Percentiles rank a stretch among this genome's conserved stretches.
These are phyloP conservation scores for Leishmania amazonensis DNA, from an alignment of 208 protist species.

Conservation along the genomic window DNA sequence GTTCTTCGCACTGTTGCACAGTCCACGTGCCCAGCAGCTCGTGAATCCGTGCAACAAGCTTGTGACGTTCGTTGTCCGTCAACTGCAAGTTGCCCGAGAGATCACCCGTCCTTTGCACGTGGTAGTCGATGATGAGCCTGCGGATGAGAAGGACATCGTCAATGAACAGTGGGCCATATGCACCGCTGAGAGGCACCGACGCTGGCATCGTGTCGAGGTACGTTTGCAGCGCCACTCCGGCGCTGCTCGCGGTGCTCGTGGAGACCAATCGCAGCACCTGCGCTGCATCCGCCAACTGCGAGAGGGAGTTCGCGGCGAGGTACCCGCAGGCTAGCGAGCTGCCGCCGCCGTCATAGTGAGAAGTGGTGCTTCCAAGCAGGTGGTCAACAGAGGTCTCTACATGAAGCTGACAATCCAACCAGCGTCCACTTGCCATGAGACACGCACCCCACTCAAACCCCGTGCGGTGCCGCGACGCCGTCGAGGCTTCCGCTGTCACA, in stretches of 20 bases:
- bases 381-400: not conserved
- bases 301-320: conserved; percentile 5
- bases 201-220: conserved; percentile 6
- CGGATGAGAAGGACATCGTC: conserved; percentile 9
- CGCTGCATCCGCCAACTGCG: conserved; percentile 9
- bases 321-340: not conserved
- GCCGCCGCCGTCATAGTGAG: not conserved
- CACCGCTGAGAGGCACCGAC: not conserved
- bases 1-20: not conserved
- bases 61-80: not conserved
- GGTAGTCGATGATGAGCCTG: conserved; percentile 5
- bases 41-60: not conserved
- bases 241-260: not conserved
- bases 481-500: not conserved
- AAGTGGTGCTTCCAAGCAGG: not conserved
- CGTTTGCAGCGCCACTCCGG: not conserved
- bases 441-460: conserved; percentile 5
- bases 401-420: conserved; percentile 7
- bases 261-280: not conserved
- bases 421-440: conserved; percentile 7
- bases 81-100: not conserved
- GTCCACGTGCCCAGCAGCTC: conserved; percentile 4
- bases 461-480: not conserved
- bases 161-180: conserved; percentile 1
- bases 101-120: not conserved